These are phyloP conservation scores for Phytophthora nicotianae DNA, from an alignment of 352 stramenopile species.

Conservation along the genomic window DNA sequence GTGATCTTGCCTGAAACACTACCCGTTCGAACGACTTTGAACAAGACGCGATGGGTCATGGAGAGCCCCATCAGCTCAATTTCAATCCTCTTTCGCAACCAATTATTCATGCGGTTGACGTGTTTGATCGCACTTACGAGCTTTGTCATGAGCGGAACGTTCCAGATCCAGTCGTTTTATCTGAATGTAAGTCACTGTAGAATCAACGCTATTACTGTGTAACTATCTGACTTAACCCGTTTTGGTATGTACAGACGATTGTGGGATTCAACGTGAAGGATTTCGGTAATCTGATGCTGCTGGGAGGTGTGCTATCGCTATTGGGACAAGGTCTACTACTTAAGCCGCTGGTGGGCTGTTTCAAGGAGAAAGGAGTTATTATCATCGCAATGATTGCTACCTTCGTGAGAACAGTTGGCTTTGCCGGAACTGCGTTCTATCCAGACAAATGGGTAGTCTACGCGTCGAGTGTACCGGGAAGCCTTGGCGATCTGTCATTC, in stretches of 20 bases:
- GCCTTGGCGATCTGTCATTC: conserved; percentile 68
- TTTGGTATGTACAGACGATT: conserved; percentile 40
- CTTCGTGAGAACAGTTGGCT: conserved; percentile 49
- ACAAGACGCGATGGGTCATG: conserved; percentile 37
- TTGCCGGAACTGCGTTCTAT: conserved; percentile 55
- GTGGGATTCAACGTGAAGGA: conserved; percentile 77
- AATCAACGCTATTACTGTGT: neutral
- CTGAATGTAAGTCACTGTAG: conserved; percentile 55
- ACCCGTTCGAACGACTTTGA: conserved; percentile 29
- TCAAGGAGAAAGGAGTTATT: conserved; percentile 76
- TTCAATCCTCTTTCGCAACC: conserved; percentile 68
- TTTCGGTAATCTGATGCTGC: conserved; percentile 64
- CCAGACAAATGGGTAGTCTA: conserved; percentile 73
- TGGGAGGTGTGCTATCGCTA: conserved; percentile 59
- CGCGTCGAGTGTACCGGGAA: conserved; percentile 39
- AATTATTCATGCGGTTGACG: conserved; percentile 69
- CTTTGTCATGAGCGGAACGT: conserved; percentile 63
- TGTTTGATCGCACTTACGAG: conserved; percentile 69
- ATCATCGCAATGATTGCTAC: conserved; percentile 56
- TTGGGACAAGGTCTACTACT: conserved; percentile 67
- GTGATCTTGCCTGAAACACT: conserved; percentile 70
- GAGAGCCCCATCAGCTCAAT: conserved; percentile 67
- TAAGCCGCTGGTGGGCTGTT: conserved; percentile 61
- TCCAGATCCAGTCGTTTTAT: conserved; percentile 77
- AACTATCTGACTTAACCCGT: neutral